Conservation (phyloP, 1,284 basidiomycete species). For the Ustilago sp. region DNA sequence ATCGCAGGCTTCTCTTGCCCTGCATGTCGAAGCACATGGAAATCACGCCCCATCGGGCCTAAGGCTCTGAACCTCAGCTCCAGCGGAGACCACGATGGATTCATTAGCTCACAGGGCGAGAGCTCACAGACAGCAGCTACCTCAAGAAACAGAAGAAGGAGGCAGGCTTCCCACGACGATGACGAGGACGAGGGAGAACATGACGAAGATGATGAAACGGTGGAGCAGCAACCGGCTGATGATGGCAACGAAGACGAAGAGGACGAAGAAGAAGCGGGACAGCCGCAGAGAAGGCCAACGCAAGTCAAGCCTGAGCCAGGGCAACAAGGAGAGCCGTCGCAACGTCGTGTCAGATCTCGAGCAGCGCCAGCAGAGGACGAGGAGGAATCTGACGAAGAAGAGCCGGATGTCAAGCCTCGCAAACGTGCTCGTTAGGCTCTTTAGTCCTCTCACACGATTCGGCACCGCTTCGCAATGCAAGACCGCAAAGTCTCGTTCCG, state of each 20-base stretch:
- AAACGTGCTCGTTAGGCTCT: conserved; percentile 21
- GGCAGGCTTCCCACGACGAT: conserved; percentile 57
- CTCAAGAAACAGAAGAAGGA: conserved; percentile 11
- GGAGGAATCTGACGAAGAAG: conserved; percentile 13
- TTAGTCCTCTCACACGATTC: background rate
- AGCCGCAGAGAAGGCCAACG: background rate
- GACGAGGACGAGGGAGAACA: conserved; percentile 57
- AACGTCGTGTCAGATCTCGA: background rate
- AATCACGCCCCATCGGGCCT: conserved; percentile 42
- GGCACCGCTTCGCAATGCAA: background rate
- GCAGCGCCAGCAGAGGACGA: conserved; percentile 1
- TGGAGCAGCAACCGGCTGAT: background rate
- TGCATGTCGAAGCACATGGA: conserved; percentile 23
- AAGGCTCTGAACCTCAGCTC: conserved; percentile 20
- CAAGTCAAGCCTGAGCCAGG: conserved; percentile 29
- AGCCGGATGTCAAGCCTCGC: conserved; percentile 24
- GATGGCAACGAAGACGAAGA: conserved; percentile 4
- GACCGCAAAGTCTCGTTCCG: background rate
- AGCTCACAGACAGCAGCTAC: conserved; percentile 3
- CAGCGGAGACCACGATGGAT: background rate
- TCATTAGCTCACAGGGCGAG: conserved; percentile 20
- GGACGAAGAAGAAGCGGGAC: conserved; percentile 10
- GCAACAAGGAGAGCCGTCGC: conserved; percentile 9
- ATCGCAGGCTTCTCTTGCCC: conserved; percentile 29
- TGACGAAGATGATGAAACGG: background rate